These are phyloP conservation scores for Lycium barbarum DNA, from an alignment of 257 asterid species.

Conservation along the genomic window DNA sequence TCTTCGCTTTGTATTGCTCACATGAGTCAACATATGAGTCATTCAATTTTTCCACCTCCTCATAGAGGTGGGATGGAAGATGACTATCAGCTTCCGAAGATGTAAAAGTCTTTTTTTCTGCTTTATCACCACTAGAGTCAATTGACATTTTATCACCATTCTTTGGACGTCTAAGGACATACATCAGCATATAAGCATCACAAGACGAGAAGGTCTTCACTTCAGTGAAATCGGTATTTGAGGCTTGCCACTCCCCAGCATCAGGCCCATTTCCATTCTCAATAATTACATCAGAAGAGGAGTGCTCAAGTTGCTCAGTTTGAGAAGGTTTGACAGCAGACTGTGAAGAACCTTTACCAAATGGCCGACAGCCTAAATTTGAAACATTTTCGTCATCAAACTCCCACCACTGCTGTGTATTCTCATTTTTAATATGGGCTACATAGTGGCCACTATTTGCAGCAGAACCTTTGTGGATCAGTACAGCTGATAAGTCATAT, in stretches of 20 bases:
- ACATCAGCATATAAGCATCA: conserved; percentile 99
- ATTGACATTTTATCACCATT: conserved; percentile 38
- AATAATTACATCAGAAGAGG: conserved; percentile 48
- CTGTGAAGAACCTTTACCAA: conserved; percentile 59
- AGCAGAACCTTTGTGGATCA: conserved; percentile 97
- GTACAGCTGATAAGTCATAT: conserved; percentile 93
- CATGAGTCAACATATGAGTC: conserved; percentile 62
- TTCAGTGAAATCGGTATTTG: conserved; percentile 53
- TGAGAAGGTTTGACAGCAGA: conserved; percentile 57
- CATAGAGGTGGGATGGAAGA: conserved; percentile 72
- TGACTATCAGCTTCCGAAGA: conserved; percentile 44
- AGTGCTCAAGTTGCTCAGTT: conserved; percentile 48
- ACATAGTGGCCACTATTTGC: conserved; percentile 95
- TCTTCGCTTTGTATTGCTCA: conserved; percentile 68
- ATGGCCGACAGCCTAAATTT: conserved; percentile 81
- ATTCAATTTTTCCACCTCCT: conserved; percentile 70
- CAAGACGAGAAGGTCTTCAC: conserved; percentile 70
- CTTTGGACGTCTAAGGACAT: conserved; percentile 59
- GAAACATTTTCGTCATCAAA: conserved; percentile 94
- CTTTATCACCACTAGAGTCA: conserved; percentile 43
- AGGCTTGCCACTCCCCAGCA: conserved; percentile 44
- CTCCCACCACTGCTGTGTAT: conserved; percentile 96
- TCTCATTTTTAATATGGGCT: conserved; percentile 87
- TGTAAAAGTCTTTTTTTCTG: conserved; percentile 44
- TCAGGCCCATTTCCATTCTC: conserved; percentile 49